A percentile compares a stretch with the other conserved stretches of the same genome.
phyloP scores from a whole-genome alignment of 176 grass and related monocot genomes.

The Carex cristatella region DNA sequence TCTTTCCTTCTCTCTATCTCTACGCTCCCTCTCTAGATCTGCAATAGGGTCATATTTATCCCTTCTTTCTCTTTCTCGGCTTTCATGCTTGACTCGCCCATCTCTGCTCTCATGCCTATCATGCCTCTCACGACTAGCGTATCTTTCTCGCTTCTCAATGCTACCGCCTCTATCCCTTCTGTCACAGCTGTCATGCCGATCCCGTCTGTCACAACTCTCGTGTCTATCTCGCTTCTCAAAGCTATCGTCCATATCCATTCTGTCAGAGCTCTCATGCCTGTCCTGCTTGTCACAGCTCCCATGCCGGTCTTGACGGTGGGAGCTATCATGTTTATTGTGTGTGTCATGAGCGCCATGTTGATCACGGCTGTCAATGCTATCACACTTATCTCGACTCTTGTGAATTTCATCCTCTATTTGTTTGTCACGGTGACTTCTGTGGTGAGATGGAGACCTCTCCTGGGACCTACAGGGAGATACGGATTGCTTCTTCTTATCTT shows the following conservation, averaged over 20 bases:
- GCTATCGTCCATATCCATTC: neutral
- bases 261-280: neutral
- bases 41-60: conserved; percentile 9
- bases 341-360: neutral
- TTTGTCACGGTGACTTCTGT: conserved; percentile 24
- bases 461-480: conserved; percentile 18
- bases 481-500: conserved; percentile 13
- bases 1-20: conserved; percentile 49
- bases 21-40: conserved; percentile 15
- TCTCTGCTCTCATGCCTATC: conserved; percentile 20
- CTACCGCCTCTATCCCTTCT: conserved; percentile 18
- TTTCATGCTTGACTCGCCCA: conserved; percentile 12
- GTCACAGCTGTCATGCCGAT: neutral
- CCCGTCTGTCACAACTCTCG: neutral
- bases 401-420: neutral
- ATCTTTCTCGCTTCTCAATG: conserved; percentile 23
- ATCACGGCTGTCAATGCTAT: conserved; percentile 5
- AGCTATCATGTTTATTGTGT: neutral
- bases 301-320: neutral
- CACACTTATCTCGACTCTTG: neutral
- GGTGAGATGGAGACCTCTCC: conserved; percentile 28
- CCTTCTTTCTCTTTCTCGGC: conserved; percentile 19
- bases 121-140: conserved; percentile 30
- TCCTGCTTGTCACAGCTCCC: neutral
- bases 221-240: neutral